Percentiles rank a stretch among this genome's conserved stretches.
phyloP scores from a whole-genome alignment of 2,329 filamentous ascomycete species.

The Alternaria metachromatica region DNA sequence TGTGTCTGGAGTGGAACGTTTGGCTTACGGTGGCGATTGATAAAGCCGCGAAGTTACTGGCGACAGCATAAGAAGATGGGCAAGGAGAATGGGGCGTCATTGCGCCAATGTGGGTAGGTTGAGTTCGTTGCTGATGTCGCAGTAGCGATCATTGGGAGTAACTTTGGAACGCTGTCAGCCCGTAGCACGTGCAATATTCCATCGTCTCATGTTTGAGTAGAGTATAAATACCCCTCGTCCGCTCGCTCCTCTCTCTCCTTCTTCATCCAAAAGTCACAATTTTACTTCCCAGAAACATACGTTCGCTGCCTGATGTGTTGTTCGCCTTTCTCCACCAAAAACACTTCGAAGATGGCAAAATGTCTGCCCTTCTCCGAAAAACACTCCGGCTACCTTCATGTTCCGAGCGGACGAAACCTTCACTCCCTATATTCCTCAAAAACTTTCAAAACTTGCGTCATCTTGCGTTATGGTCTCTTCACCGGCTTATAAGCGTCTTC shows the following conservation, averaged over 20 bases:
- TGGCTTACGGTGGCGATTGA: background rate
- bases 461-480: background rate
- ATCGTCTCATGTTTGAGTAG: background rate
- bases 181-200: background rate
- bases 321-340: background rate
- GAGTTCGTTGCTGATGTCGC: too few species aligned
- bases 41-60: background rate
- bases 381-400: too few species aligned
- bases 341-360: too few species aligned
- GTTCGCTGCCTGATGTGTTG: too few species aligned
- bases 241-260: background rate
- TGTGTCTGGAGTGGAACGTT: conserved; percentile 8
- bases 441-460: background rate
- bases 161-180: background rate
- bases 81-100: background rate
- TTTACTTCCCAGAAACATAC: background rate
- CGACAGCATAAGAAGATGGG: background rate
- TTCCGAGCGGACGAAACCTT: background rate
- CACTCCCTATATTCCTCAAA: background rate
- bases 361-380: too few species aligned
- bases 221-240: background rate
- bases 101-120: fast-evolving
- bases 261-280: background rate
- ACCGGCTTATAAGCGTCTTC: background rate
- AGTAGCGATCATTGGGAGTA: background rate